Percentiles rank a stretch among this genome's conserved stretches.
Evolutionary conservation across 78 protist genomes (phyloP).

Genomic region (Dictyostelium purpureum): DNA sequence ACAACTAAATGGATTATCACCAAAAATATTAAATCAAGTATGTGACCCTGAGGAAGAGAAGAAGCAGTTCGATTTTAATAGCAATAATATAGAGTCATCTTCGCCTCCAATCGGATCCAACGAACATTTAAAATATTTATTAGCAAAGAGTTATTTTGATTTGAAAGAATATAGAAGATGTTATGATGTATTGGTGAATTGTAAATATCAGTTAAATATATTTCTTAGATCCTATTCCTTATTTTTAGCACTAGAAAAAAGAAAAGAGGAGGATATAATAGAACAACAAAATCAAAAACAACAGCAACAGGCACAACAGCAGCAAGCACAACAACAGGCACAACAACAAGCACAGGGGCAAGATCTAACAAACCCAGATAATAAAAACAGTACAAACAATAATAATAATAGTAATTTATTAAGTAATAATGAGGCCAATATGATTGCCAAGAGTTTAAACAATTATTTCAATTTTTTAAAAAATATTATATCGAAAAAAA

Average conservation of each 20-base stretch:
- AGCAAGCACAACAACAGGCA: neutral
- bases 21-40: neutral
- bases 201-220: neutral
- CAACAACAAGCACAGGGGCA: neutral
- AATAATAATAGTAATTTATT: too few relatives aligned
- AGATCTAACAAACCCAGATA: too few relatives aligned
- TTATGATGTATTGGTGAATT: conserved; percentile 10
- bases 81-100: neutral
- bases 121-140: conserved; percentile 29
- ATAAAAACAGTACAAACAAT: neutral
- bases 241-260: conserved; percentile 71
- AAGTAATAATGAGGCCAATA: too few relatives aligned
- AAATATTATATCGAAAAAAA: neutral
- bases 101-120: conserved; percentile 8
- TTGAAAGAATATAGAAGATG: conserved; percentile 64
- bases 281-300: conserved; percentile 1
- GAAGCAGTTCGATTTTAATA: too few relatives aligned
- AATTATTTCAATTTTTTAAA: conserved; percentile 1
- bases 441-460: conserved; percentile 15
- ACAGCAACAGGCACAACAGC: neutral
- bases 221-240: conserved; percentile 50
- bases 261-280: conserved; percentile 31
- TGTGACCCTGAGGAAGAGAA: neutral
- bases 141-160: conserved; percentile 77
- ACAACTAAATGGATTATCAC: conserved; percentile 43